Evolutionary conservation across 1,284 basidiomycete genomes (phyloP).

Genomic region (Ganoderma multipileum): DNA sequence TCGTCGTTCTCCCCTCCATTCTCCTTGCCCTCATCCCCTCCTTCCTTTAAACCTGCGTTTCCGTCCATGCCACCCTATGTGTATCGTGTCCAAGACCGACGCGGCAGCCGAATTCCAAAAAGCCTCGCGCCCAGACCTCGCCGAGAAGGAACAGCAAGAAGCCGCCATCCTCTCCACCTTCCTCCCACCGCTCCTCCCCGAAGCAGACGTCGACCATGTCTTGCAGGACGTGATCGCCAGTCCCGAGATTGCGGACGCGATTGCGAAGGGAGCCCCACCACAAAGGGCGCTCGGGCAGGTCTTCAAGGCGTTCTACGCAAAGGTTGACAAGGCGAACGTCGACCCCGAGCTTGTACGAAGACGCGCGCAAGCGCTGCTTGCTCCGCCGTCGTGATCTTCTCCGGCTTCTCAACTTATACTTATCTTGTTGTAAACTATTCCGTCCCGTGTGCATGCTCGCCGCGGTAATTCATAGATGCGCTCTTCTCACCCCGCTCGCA

Average conservation of each 20-base stretch:
- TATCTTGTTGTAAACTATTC: no score
- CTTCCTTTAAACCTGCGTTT: not conserved
- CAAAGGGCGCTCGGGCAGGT: constrained; percentile 54
- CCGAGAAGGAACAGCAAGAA: constrained; percentile 66
- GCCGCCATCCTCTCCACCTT: constrained; percentile 58
- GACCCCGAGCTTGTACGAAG: constrained; percentile 62
- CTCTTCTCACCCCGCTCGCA: no score
- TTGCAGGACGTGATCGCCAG: constrained; percentile 50
- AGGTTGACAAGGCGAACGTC: constrained; percentile 64
- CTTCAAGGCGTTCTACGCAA: constrained; percentile 67
- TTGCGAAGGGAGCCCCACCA: constrained; percentile 25
- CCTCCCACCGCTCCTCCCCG: constrained; percentile 64
- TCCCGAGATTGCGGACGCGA: constrained; percentile 34
- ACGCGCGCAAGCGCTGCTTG: constrained; percentile 52
- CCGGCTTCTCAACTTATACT: no score
- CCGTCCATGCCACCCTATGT: not conserved
- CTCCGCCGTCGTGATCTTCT: constrained; percentile 11
- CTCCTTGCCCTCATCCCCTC: not conserved
- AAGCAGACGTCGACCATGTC: constrained; percentile 58
- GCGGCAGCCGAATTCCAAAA: constrained; percentile 61
- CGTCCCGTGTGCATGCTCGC: no score
- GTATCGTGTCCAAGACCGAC: constrained; percentile 52
- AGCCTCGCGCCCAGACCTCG: constrained; percentile 69
- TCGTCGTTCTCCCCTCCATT: not conserved
- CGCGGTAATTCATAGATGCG: no score